Evolutionary conservation across 208 protist species (phyloP).

Genomic region (Zelonia costaricensis): DNA sequence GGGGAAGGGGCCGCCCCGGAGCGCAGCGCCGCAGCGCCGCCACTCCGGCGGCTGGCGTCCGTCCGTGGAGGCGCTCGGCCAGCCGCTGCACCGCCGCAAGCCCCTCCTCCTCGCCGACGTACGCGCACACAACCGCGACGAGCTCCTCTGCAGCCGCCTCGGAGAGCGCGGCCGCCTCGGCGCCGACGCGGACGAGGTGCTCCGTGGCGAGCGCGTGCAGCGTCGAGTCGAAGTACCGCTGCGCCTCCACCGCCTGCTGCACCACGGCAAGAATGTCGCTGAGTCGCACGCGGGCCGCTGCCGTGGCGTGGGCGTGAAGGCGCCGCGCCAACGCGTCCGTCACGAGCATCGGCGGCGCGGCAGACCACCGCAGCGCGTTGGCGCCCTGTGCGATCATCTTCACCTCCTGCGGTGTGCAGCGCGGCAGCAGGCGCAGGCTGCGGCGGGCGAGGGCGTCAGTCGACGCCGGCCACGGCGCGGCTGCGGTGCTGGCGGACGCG

Average conservation of each 20-base stretch:
- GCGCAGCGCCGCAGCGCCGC: conserved; percentile 13
- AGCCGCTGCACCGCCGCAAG: conserved; percentile 6
- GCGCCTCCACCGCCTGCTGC: conserved; percentile 12
- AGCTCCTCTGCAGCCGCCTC: conserved; percentile 11
- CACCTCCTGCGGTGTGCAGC: conserved; percentile 59
- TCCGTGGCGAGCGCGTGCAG: conserved; percentile 13
- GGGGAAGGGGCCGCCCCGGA: conserved; percentile 16
- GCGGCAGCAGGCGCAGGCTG: conserved; percentile 35
- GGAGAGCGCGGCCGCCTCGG: not conserved
- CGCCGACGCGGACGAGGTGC: conserved; percentile 1
- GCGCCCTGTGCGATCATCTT: conserved; percentile 63
- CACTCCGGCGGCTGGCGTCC: not conserved
- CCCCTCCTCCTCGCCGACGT: conserved; percentile 14
- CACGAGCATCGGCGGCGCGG: conserved; percentile 12
- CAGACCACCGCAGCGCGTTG: conserved; percentile 31
- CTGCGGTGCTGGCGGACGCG: not conserved
- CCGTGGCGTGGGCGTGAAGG: conserved; percentile 23
- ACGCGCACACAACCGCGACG: conserved; percentile 20
- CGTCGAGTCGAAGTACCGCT: conserved; percentile 24
- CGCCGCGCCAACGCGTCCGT: conserved; percentile 40
- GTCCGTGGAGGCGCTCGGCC: not conserved
- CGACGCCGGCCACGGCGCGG: not conserved
- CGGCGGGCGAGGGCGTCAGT: conserved; percentile 15
- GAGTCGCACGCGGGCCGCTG: conserved; percentile 11
- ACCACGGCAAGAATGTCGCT: conserved; percentile 18